phyloP scores from a whole-genome alignment of 2,329 filamentous ascomycete species.

The Sphaerulina populicola region DNA sequence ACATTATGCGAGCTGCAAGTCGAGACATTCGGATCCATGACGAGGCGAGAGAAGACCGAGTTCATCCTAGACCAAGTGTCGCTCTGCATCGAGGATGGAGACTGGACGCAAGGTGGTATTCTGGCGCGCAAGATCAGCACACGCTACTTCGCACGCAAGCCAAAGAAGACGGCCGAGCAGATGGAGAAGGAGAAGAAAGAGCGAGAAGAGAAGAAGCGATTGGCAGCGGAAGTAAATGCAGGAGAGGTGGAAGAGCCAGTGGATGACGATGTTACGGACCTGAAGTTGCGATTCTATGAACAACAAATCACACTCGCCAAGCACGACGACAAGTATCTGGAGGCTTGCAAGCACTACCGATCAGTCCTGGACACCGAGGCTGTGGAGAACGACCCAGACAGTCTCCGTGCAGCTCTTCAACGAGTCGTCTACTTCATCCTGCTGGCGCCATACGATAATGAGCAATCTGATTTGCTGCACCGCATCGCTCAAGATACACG shows the following conservation, averaged over 20 bases:
- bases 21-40: conserved; percentile 98
- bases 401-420: conserved; percentile 78
- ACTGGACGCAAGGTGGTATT: conserved; percentile 94
- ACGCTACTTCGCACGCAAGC: conserved; percentile 78
- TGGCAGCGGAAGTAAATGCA: conserved; percentile 41
- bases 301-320: conserved; percentile 94
- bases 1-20: conserved; percentile 96
- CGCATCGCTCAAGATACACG: conserved; percentile 80
- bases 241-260: conserved; percentile 68
- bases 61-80: conserved; percentile 94
- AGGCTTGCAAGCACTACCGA: conserved; percentile 95
- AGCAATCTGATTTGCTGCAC: conserved; percentile 94
- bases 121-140: conserved; percentile 96
- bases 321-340: conserved; percentile 94
- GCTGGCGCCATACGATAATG: conserved; percentile 93
- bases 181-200: conserved; percentile 85
- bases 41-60: conserved; percentile 92
- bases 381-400: conserved; percentile 78
- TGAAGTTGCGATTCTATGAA: conserved; percentile 94
- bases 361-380: conserved; percentile 94
- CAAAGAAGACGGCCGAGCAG: conserved; percentile 82
- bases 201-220: conserved; percentile 73
- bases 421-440: conserved; percentile 97
- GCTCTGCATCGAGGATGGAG: conserved; percentile 87
- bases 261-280: conserved; percentile 86